phyloP scores from a whole-genome alignment of 2,329 filamentous ascomycete species.

The Ceratocystis huliohia region DNA sequence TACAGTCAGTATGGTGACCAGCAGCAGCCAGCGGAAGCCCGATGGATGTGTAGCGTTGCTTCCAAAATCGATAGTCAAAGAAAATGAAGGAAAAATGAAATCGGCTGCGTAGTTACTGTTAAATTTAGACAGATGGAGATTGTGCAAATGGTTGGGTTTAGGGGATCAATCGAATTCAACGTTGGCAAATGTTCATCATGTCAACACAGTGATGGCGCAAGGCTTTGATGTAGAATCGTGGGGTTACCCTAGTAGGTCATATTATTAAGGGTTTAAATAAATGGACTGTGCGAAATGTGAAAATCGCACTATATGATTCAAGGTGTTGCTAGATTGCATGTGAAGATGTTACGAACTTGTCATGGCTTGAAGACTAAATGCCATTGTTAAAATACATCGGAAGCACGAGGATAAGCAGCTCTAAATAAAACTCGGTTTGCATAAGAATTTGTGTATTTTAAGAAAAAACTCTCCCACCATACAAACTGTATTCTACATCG shows the following conservation, averaged over 20 bases:
- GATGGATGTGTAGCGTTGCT: background rate
- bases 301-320: background rate
- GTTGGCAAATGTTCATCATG: too few relatives aligned
- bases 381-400: too few relatives aligned
- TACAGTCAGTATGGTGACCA: background rate
- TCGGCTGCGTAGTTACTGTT: too few relatives aligned
- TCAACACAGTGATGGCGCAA: background rate
- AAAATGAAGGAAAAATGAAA: too few relatives aligned
- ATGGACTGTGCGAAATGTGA: background rate
- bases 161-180: too few relatives aligned
- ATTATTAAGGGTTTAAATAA: background rate
- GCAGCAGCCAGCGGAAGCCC: background rate
- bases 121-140: too few relatives aligned
- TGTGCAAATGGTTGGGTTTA: too few relatives aligned
- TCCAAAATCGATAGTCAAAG: background rate
- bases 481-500: background rate
- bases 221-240: constrained; percentile 2
- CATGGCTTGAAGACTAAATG: too few relatives aligned
- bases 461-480: background rate
- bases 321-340: background rate
- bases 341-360: background rate
- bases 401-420: background rate
- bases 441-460: background rate
- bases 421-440: background rate
- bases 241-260: background rate